These are phyloP conservation scores for Cystobasidium slooffiae DNA, from an alignment of 1,284 basidiomycete genomes.

Conservation along the genomic window DNA sequence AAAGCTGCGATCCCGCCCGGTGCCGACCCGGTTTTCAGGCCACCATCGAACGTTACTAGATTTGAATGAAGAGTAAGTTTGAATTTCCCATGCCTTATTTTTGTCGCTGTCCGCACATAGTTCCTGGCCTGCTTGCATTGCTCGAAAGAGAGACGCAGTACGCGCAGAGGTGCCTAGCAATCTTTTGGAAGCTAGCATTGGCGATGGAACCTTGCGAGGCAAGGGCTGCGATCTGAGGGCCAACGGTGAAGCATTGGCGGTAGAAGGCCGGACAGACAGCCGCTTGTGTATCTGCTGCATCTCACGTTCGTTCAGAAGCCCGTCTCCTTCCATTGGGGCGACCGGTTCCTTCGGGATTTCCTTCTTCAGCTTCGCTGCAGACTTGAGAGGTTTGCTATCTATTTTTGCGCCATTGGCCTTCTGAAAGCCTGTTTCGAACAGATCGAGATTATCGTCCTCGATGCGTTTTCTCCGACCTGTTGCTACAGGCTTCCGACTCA, in stretches of 20 bases:
- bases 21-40: slow-evolving; percentile 7
- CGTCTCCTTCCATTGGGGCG: slow-evolving; percentile 11
- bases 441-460: slow-evolving; percentile 37
- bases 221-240: not conserved
- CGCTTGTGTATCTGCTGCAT: not conserved
- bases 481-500: slow-evolving; percentile 38
- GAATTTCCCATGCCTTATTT: slow-evolving; percentile 26
- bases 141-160: slow-evolving; percentile 1
- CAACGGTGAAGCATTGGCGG: not conserved
- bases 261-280: slow-evolving; percentile 1
- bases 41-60: slow-evolving; percentile 36
- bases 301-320: not conserved
- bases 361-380: not conserved
- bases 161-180: slow-evolving; percentile 11
- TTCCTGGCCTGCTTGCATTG: slow-evolving; percentile 20
- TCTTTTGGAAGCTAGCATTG: not conserved
- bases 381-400: not conserved
- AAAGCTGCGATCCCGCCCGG: slow-evolving; percentile 13
- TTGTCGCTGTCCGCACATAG: slow-evolving; percentile 33
- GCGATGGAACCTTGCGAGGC: not conserved
- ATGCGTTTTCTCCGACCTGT: slow-evolving; percentile 44
- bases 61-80: slow-evolving; percentile 33
- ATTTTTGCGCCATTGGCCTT: slow-evolving; percentile 33
- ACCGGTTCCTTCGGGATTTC: slow-evolving; percentile 3
- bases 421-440: slow-evolving; percentile 38